Percentiles rank a stretch among this genome's conserved stretches.
Evolutionary conservation across 495 filamentous ascomycete species (phyloP).

Genomic region (Penicillium crystallinum): DNA sequence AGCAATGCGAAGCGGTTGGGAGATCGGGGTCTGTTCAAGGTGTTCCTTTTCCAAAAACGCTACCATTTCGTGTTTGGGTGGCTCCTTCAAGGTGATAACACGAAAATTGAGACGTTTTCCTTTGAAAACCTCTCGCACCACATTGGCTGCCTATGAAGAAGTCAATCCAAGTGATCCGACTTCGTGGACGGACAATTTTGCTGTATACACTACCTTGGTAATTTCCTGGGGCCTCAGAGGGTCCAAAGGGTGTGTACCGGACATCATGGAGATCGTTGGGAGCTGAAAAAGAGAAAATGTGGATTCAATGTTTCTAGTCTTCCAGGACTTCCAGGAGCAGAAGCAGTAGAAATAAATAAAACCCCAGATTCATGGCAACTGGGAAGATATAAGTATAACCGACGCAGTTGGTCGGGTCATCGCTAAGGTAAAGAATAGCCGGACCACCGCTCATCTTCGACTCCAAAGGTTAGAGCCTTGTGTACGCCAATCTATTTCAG

Average conservation of each 20-base stretch:
- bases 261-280: background rate
- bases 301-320: too few relatives aligned
- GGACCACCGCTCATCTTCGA: background rate
- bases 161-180: background rate
- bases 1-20: conserved; percentile 15
- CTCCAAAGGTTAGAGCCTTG: background rate
- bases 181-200: too few relatives aligned
- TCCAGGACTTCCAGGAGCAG: too few relatives aligned
- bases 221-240: conserved; percentile 23
- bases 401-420: conserved; percentile 3
- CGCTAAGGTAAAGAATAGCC: conserved; percentile 26
- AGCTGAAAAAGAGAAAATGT: too few relatives aligned
- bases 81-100: conserved; percentile 25
- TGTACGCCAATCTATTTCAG: too few relatives aligned
- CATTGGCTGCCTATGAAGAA: conserved; percentile 8
- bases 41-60: conserved; percentile 22
- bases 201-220: conserved; percentile 8
- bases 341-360: background rate
- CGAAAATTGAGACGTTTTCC: conserved; percentile 13
- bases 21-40: background rate
- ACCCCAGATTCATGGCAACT: conserved; percentile 17
- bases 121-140: conserved; percentile 3
- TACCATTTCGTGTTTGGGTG: conserved; percentile 23
- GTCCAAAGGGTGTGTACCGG: conserved; percentile 21
- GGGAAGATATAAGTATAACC: conserved; percentile 25